Evolutionary conservation across 2,329 filamentous ascomycete genomes (phyloP), one percentile per base, ranked within the genome.

Genomic region (Lachnellula arida): DNA sequence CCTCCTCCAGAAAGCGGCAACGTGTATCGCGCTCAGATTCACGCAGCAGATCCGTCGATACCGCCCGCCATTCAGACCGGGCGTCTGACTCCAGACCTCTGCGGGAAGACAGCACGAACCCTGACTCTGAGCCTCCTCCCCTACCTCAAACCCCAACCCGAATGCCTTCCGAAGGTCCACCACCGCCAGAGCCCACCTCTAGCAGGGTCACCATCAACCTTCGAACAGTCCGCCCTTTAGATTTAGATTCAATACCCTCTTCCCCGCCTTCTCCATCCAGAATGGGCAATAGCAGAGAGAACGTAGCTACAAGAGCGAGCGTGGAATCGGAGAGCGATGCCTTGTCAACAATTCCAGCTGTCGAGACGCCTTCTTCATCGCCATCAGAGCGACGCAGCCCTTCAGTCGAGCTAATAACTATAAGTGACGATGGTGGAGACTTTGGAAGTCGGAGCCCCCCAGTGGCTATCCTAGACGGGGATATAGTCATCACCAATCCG

Each of bases 181-280:
- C 69, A 46, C 59, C 69, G 32, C 19, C 72, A 17, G 76, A 76
- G 40, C 74, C 76, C 39, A 75, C 78, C 37, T 81, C 81, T 3
- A 85, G 79, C 68, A 78, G 75, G 65, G 79, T 85, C 49, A 85
- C 82, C 9, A 78, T 86, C 53, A 85, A 85, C 64, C 72, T 85
- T 49, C 79, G 82, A 78, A 78, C 62, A 65, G 70, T 58, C 71
- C 73, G 73, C 15, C 67, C 69, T 44, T 69, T 73, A 48, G 74
- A 76, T 22, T 69, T n/a, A n/a, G n/a, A n/a, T n/a, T n/a, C 71
- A 15, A 72, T 73, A 28, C 70, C 74, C 17, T 75, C 76, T 22
- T 76, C 75, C 3, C 74, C 79, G 3, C 60, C 71, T 12, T 79
- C 79, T 7, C 75, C 75, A 28, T 65, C 63, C 46, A 68, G 66